These are phyloP conservation scores for Chaetomium sp. DNA, from an alignment of 2,329 filamentous ascomycete genomes.

Conservation along the genomic window DNA sequence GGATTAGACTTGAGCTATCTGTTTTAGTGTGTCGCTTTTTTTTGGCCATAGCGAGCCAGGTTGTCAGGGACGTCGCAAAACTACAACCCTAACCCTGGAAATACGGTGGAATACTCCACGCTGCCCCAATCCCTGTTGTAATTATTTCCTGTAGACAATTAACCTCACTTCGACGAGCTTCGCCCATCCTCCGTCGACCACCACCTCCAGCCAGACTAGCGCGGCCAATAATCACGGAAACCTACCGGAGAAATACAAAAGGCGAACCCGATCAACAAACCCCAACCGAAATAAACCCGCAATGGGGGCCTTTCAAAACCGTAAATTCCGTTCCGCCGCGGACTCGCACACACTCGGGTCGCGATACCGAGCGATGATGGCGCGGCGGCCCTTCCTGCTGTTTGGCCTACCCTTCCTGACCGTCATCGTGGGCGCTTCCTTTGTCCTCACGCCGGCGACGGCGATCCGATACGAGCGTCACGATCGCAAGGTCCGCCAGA, in stretches of 20 bases:
- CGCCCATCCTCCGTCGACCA: background rate
- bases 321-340: constrained; percentile 62
- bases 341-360: constrained; percentile 64
- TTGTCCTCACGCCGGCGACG: constrained; percentile 89
- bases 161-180: background rate
- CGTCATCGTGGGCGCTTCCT: constrained; percentile 86
- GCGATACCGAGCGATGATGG: constrained; percentile 68
- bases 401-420: constrained; percentile 91
- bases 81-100: too few relatives aligned
- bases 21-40: too few relatives aligned
- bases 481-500: constrained; percentile 79
- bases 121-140: too few relatives aligned
- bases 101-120: too few relatives aligned
- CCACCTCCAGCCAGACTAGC: background rate
- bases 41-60: too few relatives aligned
- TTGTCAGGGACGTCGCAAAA: too few relatives aligned
- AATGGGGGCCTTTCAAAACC: constrained; percentile 61
- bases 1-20: too few relatives aligned
- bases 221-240: background rate
- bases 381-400: constrained; percentile 77
- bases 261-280: background rate
- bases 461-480: constrained; percentile 90
- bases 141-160: too few relatives aligned
- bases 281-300: constrained; percentile 11
- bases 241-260: background rate